Conservation (phyloP, 202 grass and related monocot genomes). For the Eragrostis tef region DNA sequence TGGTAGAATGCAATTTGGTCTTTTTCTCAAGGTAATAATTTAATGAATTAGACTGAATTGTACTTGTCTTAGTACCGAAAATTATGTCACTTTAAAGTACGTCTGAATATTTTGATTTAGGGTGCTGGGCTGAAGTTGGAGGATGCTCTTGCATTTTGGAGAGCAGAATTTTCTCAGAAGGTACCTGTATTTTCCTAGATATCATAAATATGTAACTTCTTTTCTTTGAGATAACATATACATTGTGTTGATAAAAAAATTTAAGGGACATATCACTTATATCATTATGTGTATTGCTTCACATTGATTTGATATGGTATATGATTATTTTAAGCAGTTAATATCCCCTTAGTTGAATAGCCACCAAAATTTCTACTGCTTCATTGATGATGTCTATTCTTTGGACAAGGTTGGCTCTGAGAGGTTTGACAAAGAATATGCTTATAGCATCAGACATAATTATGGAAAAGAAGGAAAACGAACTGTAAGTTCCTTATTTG, state of each 20-base stretch:
- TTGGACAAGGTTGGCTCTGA: constrained; percentile 76
- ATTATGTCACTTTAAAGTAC: constrained; percentile 17
- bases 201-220: constrained; percentile 2
- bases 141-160: constrained; percentile 96
- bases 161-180: constrained; percentile 97
- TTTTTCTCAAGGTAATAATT: constrained; percentile 92
- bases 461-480: constrained; percentile 99
- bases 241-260: constrained; percentile 11
- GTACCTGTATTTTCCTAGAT: constrained; percentile 52
- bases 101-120: constrained; percentile 52
- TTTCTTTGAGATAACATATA: constrained; percentile 3
- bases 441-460: constrained; percentile 81
- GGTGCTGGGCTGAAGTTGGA: constrained; percentile 94
- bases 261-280: constrained; percentile 6
- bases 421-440: constrained; percentile 95
- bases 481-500: constrained; percentile 54
- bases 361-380: constrained; percentile 31
- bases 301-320: constrained; percentile 5
- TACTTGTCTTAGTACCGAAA: constrained; percentile 6
- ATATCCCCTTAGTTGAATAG: constrained; percentile 30
- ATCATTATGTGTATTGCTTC: not conserved
- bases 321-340: constrained; percentile 7
- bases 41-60: constrained; percentile 10
- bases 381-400: constrained; percentile 37
- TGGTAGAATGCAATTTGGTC: constrained; percentile 93